Evolutionary conservation across 441 rosid genomes (phyloP).

Genomic region (Breynia disticha): DNA sequence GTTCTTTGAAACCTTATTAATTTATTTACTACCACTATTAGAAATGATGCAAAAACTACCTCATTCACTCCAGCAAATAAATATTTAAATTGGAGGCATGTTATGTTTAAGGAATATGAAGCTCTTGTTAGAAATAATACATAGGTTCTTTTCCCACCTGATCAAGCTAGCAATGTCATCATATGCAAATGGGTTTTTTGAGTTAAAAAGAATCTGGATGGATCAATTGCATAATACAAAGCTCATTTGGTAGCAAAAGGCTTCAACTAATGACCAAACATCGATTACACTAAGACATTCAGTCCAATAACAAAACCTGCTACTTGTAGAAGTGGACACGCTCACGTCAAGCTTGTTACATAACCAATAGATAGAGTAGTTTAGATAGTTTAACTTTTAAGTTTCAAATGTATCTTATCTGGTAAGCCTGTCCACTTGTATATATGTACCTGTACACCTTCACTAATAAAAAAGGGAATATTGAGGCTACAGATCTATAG

Average conservation of each 20-base stretch:
- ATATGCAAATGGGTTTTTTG: not conserved
- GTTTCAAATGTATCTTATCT: no score
- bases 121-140: not conserved
- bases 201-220: not conserved
- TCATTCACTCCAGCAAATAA: not conserved
- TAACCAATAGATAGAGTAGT: no score
- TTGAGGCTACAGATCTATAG: no score
- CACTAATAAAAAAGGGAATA: no score
- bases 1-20: not conserved
- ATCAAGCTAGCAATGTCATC: not conserved
- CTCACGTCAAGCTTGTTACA: no score
- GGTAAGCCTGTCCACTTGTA: no score
- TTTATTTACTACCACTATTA: not conserved
- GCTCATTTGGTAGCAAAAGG: not conserved
- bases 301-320: not conserved
- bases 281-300: not conserved
- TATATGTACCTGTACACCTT: no score
- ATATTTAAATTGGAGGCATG: not conserved
- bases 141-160: not conserved
- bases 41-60: not conserved
- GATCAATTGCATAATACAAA: not conserved
- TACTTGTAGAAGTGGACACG: no score
- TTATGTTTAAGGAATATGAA: not conserved
- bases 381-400: no score
- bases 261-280: not conserved